Evolutionary conservation across 345 rosid species (phyloP), one percentile per base, ranked within the genome.

Genomic region (Boechera stricta): DNA sequence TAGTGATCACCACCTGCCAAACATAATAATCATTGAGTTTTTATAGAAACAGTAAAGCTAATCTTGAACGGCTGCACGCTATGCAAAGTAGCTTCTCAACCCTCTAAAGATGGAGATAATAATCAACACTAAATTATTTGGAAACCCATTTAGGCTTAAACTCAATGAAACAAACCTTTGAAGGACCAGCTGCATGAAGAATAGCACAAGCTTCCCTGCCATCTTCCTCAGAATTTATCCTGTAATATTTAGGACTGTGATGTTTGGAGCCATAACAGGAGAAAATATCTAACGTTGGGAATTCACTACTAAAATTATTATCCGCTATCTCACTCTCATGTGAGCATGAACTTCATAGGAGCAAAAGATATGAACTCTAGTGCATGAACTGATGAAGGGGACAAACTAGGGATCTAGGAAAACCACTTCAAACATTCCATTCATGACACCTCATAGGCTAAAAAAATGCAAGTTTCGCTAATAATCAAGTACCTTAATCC

Each of bases 151-250:
- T 11, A 28, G 55, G 49, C 28, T 33, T 38, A 18, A 77, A 42
- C 5, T 47, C 13, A 47, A 18, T 71, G 67, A 42, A 48, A 47
- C 31, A 56, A 72, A 92, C 99, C 94, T 95, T 95, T 52, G 96
- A 82, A 75, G 98, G 98, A 48, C 99, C 99, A 76, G 92, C 93
- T 77, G 89, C 89, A 80, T 95, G 99, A 86, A 95, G 94, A 78
- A 77, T 81, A 57, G 87, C 90, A 77, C 99, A 95, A 77, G 96
- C 99, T 84, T 88, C 90, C 73, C 86, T 84, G 21, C 98, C 98
- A 84, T 95, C 97, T 61, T 71, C 79, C 83, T 95, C 98, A 49
- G 91, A 82, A 56, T 51, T 79, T 77, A 95, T 92, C 86, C 99
- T 95, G 85, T 69, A 60, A 74, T 15, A 47, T 69, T 42, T 7